Base-by-base conservation (phyloP, 176 grass and related monocot species). In the Lolium multiflorum region DNA sequence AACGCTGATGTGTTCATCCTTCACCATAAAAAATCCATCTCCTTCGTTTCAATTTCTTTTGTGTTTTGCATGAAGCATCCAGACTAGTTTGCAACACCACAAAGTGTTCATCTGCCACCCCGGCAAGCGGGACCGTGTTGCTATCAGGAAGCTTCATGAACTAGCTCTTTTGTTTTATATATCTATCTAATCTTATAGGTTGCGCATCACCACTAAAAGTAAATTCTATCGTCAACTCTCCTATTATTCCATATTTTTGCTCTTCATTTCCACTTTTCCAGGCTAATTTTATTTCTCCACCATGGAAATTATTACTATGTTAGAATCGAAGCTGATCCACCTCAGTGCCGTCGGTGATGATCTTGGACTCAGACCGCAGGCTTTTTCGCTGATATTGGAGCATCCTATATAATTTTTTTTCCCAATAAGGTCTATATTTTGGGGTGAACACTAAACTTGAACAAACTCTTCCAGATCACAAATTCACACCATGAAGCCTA, bases 71-170 rank as follows among this genome's bases (percentile, higher is more conserved):
- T 18, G 73, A 76, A 76, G 25, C 15, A 28, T 76, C 73, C 49
- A 76, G 73, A 54, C 72, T 17, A 26, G 39, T 52, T 76, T 76
- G 24, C 72, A 52, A 24, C 73, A 54, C 73, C 73, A 76, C 73
- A 76, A 31, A 74, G 44, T 49, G 22, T 49, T 75, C 5, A 75
- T 75, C 72, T 37, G 64, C 48, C 48, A 54, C 3, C 28, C 24
- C 24, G 3, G 51, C 73, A 17, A 31, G 48, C 25, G 15, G 71
- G 71, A 22, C 48, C 47, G 73, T 25, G 48, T 76, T 51, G 16
- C 72, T 75, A 4, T 52, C 72, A 75, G 14, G 72, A 76, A 76
- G 51, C 73, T 76, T 76, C 73, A 54, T 52, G 73, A 54, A 75
- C 72, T 51, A 5, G 14, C 72, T 31, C 14, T 52, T 75, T 31